Base-by-base conservation (phyloP, 106 monocot genomes). In the Platanthera guangdongensis region DNA sequence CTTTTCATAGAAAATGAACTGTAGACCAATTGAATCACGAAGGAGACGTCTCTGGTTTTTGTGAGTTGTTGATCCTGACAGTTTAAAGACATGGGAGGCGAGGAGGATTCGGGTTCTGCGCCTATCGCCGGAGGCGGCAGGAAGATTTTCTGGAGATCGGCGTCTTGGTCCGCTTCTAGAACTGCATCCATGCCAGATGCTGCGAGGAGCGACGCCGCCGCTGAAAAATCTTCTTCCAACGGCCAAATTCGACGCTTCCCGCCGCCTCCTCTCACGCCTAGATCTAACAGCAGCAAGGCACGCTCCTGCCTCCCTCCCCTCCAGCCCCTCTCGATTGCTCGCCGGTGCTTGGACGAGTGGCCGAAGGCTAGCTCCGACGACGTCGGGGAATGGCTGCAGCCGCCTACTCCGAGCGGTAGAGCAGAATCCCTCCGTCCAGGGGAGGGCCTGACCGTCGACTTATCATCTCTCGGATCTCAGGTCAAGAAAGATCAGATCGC, bases 311-410 rank as follows among this genome's bases (percentile, higher is more conserved):
- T 97, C 65, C 93, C 94, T 28, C 94, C 94, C 30, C 87, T 95
- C 32, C 95, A 92, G 74, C 95, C 95, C 1, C 91, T 97, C 25
- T 84, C 87, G n/a, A 94, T 97, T 45, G 79, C 85, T n/a, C 87
- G 90, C 32, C 85, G 89, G 13, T 86, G 80, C 77, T 54, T 91
- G 52, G 96, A 93, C 39, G 93, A 93, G 73, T 97, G 96, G 96
- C 93, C 96, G 0, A 84, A 28, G 45, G 83, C 96, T 16, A 87
- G 96, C 7, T 93, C 91, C 18, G 96, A 97, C 54, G 96, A 97
- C 75, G 59, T 93, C 15, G 95, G 90, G 8, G 90, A 89, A 75
- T 96, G 92, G 93, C 85, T 77, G 9, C 88, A 90, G 45, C 88
- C 90, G 12, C 79, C 85, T 18, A 89, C 96, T 3, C 89, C 96